Conservation (phyloP, 176 grass and related monocot genomes). For the Juncus effusus region DNA sequence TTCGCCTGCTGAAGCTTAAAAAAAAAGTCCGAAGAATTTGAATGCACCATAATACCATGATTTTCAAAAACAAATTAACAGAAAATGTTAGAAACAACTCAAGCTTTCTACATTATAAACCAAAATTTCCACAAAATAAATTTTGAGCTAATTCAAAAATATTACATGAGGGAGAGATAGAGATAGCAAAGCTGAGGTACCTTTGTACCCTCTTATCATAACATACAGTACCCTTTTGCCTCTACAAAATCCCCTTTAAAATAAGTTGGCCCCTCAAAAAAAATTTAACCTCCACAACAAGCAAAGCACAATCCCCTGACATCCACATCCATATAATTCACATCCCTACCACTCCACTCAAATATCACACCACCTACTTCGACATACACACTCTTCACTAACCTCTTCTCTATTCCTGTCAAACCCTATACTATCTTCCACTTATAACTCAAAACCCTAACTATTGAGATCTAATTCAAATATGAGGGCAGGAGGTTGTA, state of each 20-base stretch:
- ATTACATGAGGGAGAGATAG: background rate
- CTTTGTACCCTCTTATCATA: constrained; percentile 80
- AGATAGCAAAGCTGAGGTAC: constrained; percentile 36
- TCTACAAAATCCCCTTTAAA: constrained; percentile 64
- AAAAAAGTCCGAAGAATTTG: no score
- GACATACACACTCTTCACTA: constrained; percentile 36
- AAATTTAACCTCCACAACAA: constrained; percentile 65
- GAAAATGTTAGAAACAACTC: no score
- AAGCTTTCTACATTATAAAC: background rate
- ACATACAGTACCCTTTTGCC: constrained; percentile 65
- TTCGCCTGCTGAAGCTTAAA: no score
- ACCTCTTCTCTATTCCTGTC: constrained; percentile 10
- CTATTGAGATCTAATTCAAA: constrained; percentile 1
- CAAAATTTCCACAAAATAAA: background rate
- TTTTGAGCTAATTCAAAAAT: background rate
- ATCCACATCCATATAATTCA: constrained; percentile 23
- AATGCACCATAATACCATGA: no score
- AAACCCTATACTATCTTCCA: background rate
- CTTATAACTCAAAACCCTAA: background rate
- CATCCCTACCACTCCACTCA: constrained; percentile 34
- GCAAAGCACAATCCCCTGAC: constrained; percentile 66
- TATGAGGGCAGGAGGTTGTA: constrained; percentile 88
- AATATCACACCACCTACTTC: constrained; percentile 45
- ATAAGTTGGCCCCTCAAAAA: constrained; percentile 24
- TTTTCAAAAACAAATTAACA: no score